Conservation (phyloP, 306 rosid species). For the Fragaria nilgerrensis region DNA sequence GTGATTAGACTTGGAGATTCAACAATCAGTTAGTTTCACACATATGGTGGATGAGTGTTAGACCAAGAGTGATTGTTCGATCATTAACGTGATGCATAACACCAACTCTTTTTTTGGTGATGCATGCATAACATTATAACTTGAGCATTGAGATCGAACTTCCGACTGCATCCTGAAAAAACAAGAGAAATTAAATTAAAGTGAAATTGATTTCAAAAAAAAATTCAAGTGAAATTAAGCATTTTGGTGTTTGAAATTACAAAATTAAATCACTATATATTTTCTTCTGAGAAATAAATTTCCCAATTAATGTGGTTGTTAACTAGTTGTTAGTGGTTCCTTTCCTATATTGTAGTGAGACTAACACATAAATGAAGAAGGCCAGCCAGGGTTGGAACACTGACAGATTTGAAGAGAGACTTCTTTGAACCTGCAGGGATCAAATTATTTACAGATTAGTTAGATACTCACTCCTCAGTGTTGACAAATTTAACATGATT, state of each 20-base stretch:
- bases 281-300: not conserved
- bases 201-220: too few species aligned
- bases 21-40: not conserved
- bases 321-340: not conserved
- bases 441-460: not conserved
- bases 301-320: slow-evolving; percentile 16
- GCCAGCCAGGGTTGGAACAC: not conserved
- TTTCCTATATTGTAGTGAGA: not conserved
- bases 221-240: not conserved
- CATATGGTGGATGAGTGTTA: not conserved
- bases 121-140: too few species aligned
- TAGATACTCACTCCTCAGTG: not conserved
- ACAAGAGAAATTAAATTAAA: not conserved
- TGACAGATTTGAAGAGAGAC: not conserved
- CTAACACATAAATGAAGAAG: not conserved
- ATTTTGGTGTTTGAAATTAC: not conserved
- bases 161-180: not conserved
- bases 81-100: too few species aligned
- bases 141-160: not conserved
- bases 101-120: too few species aligned
- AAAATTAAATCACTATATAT: not conserved
- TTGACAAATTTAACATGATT: not conserved
- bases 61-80: not conserved
- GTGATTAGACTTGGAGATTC: not conserved
- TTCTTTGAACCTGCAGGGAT: not conserved